These are phyloP conservation scores for Suillus fuscotomentosus DNA, from an alignment of 768 basidiomycete species.

Conservation along the genomic window DNA sequence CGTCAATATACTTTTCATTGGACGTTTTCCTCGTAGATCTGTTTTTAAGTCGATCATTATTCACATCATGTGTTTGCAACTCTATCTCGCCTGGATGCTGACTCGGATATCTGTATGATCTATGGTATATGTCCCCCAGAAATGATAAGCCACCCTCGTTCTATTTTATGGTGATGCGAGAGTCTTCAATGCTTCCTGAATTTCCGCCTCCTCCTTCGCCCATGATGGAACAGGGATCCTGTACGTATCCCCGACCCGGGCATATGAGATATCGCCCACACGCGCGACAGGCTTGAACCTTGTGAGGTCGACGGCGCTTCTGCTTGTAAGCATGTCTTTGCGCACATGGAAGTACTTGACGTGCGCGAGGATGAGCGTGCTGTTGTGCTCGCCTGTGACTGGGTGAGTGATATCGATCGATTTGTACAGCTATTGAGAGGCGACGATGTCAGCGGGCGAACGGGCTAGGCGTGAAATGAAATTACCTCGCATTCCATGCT, in stretches of 20 bases:
- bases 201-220: conserved; percentile 16
- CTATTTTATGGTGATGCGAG: background rate
- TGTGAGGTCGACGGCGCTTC: no score
- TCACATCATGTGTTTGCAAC: no score
- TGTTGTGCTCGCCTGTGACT: conserved; percentile 19
- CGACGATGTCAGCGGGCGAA: background rate
- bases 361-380: conserved; percentile 35
- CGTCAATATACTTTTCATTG: no score
- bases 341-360: conserved; percentile 43
- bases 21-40: no score
- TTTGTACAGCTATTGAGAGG: conserved; percentile 33
- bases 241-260: no score
- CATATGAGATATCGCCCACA: no score
- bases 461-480: no score
- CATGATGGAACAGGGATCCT: conserved; percentile 14
- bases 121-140: background rate
- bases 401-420: conserved; percentile 33
- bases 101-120: no score
- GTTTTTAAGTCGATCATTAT: no score
- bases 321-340: background rate
- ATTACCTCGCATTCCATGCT: conserved; percentile 45
- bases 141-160: background rate
- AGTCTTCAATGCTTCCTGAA: conserved; percentile 9
- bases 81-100: background rate
- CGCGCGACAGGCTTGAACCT: no score